Percentiles rank a stretch among this genome's conserved stretches.
phyloP scores from a whole-genome alignment of 1,284 basidiomycete species.

The Athelia sp. region DNA sequence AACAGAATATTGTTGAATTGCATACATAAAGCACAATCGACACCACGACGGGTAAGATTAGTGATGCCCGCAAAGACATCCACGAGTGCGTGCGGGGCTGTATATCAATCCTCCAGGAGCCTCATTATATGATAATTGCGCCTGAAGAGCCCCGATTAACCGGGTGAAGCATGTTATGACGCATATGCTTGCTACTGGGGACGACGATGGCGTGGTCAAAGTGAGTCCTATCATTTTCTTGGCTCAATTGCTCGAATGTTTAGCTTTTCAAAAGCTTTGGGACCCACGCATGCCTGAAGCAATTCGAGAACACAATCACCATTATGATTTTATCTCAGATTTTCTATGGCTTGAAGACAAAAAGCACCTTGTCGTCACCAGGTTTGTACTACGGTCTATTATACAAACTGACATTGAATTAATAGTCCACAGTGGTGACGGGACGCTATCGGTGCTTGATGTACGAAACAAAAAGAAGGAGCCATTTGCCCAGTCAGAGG shows the following conservation, averaged over 20 bases:
- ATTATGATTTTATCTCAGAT: conserved; percentile 95
- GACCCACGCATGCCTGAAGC: conserved; percentile 70
- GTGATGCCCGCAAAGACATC: conserved; percentile 57
- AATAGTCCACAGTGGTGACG: conserved; percentile 70
- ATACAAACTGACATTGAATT: conserved; percentile 2
- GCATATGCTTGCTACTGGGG: conserved; percentile 78
- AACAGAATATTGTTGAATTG: conserved; percentile 7
- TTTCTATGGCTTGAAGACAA: conserved; percentile 85
- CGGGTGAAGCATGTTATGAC: conserved; percentile 69
- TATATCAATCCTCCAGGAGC: conserved; percentile 5
- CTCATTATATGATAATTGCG: conserved; percentile 29
- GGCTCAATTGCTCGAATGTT: not conserved
- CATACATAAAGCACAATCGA: conserved; percentile 56
- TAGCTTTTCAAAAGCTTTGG: conserved; percentile 62
- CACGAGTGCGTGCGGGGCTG: conserved; percentile 67
- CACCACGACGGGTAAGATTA: conserved; percentile 57
- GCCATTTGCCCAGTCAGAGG: conserved; percentile 80
- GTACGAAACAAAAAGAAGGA: conserved; percentile 72
- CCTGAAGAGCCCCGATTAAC: conserved; percentile 75
- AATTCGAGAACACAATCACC: conserved; percentile 74
- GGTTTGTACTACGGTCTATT: conserved; percentile 39
- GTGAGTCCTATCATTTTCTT: conserved; percentile 34
- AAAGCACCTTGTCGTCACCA: conserved; percentile 81
- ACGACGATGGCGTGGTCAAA: conserved; percentile 93
- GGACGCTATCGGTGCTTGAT: conserved; percentile 87